A percentile compares a stretch with the other conserved stretches of the same genome.
phyloP scores from a whole-genome alignment of 106 monocot genomes.

The Chionographis japonica region DNA sequence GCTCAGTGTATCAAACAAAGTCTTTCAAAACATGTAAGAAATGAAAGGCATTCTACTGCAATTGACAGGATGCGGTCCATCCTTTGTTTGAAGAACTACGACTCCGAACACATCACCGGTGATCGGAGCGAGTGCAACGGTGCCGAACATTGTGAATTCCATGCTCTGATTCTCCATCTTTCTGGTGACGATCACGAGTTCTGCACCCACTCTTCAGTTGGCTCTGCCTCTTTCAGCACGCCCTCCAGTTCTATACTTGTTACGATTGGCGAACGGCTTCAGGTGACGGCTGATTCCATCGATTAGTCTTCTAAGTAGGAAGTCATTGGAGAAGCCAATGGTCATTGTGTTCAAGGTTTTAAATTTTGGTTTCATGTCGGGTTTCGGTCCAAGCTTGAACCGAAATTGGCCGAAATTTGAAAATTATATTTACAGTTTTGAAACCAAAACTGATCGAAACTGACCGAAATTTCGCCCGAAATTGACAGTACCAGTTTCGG shows the following conservation, averaged over 20 bases:
- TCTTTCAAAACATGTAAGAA: slow-evolving; percentile 20
- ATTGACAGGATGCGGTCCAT: slow-evolving; percentile 11
- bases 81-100: slow-evolving; percentile 24
- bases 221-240: slow-evolving; percentile 23
- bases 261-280: slow-evolving; percentile 33
- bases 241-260: slow-evolving; percentile 28
- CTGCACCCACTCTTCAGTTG: slow-evolving; percentile 13
- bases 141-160: not conserved
- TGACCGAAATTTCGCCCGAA: no score
- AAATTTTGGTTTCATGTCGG: no score
- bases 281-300: slow-evolving; percentile 20
- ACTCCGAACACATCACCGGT: slow-evolving; percentile 4
- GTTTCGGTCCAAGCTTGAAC: no score
- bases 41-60: not conserved
- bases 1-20: slow-evolving; percentile 17
- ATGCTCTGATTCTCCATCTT: slow-evolving; percentile 47
- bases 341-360: no score
- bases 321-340: no score
- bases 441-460: no score
- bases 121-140: slow-evolving; percentile 8
- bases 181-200: slow-evolving; percentile 33
- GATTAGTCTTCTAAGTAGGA: not conserved
- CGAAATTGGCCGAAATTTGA: no score
- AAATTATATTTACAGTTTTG: no score
- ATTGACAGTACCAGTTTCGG: no score